Evolutionary conservation across 495 filamentous ascomycete species (phyloP).

Genomic region (Lentithecium fluviatile): DNA sequence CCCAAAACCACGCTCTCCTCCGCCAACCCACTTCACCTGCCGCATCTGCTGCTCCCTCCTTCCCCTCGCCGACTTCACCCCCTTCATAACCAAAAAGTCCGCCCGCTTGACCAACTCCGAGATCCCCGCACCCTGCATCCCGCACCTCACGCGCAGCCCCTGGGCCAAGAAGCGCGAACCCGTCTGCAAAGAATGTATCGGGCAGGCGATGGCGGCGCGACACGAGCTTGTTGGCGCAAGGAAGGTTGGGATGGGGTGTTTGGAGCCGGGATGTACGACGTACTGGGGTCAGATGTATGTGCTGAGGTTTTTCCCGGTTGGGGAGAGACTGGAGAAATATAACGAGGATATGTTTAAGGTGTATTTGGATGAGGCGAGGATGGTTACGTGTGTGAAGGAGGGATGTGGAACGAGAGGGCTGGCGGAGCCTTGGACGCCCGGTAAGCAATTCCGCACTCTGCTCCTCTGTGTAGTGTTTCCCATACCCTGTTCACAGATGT

Average conservation of each 20-base stretch:
- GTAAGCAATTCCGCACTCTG: no score
- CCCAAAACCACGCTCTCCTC: background rate
- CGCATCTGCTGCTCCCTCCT: conserved; percentile 16
- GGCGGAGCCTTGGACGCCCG: conserved; percentile 4
- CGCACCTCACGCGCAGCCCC: conserved; percentile 10
- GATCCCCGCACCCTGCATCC: conserved; percentile 13
- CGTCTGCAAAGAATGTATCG: conserved; percentile 21
- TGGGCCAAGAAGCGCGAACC: conserved; percentile 11
- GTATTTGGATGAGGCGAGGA: background rate
- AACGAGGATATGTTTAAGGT: conserved; percentile 14
- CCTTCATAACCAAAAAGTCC: background rate
- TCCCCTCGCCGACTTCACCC: conserved; percentile 5
- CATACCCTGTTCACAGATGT: no score
- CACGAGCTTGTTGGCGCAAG: conserved; percentile 10
- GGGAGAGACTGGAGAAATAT: background rate
- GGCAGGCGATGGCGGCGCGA: conserved; percentile 1
- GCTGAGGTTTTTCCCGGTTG: conserved; percentile 6
- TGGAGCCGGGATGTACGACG: conserved; percentile 18
- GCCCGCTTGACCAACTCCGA: background rate
- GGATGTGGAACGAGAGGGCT: conserved; percentile 3
- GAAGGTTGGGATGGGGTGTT: conserved; percentile 6
- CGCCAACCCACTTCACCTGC: conserved; percentile 23
- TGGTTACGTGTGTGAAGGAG: background rate
- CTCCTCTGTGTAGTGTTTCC: no score
- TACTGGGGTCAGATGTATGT: conserved; percentile 5